phyloP scores from a whole-genome alignment of 257 asterid species.

The Lycium ferocissimum region DNA sequence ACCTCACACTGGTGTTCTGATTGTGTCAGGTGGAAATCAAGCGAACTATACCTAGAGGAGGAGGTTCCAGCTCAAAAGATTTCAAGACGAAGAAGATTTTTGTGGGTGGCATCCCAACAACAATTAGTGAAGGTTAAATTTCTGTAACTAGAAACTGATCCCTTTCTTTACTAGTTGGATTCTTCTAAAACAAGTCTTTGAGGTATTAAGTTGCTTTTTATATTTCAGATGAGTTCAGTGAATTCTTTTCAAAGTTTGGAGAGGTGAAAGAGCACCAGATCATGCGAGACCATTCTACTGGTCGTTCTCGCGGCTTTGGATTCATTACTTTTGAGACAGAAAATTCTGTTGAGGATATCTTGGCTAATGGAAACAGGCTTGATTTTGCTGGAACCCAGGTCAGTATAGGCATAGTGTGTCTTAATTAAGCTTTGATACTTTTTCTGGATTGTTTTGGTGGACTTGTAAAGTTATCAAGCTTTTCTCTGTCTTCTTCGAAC shows the following conservation, averaged over 20 bases:
- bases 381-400: conserved; percentile 69
- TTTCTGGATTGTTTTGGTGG: background rate
- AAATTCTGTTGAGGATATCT: conserved; percentile 57
- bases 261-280: conserved; percentile 66
- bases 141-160: background rate
- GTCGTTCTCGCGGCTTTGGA: conserved; percentile 72
- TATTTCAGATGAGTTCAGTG: conserved; percentile 59
- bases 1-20: background rate
- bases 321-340: conserved; percentile 63
- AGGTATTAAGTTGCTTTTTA: conserved; percentile 32
- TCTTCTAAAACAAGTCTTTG: background rate
- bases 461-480: background rate
- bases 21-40: conserved; percentile 63
- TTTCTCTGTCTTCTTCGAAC: background rate
- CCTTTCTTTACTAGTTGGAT: background rate
- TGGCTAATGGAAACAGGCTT: conserved; percentile 60
- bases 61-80: conserved; percentile 47
- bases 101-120: conserved; percentile 67
- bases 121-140: conserved; percentile 55
- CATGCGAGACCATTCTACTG: conserved; percentile 62
- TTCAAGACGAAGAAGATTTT: conserved; percentile 69
- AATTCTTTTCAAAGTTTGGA: conserved; percentile 59
- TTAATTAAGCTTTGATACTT: background rate
- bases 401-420: conserved; percentile 5
- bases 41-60: conserved; percentile 72